phyloP scores from a whole-genome alignment of 495 filamentous ascomycete species.

The Annulohypoxylon stygium region DNA sequence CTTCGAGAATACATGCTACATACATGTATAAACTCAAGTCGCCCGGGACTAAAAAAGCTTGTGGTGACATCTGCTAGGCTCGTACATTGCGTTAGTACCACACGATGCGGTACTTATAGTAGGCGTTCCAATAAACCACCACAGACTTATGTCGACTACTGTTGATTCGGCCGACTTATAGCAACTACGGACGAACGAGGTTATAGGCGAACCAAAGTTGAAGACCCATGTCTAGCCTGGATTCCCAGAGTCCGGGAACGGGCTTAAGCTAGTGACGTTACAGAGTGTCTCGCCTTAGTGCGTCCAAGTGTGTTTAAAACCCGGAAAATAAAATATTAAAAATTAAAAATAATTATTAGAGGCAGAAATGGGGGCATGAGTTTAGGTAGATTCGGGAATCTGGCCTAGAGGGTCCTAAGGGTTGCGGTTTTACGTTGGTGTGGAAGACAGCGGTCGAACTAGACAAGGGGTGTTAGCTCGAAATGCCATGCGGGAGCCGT shows the following conservation, averaged over 20 bases:
- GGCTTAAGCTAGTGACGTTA: conserved; percentile 41
- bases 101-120: background rate
- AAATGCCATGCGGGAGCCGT: conserved; percentile 24
- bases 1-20: background rate
- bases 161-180: conserved; percentile 1
- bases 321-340: conserved; percentile 1
- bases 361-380: background rate
- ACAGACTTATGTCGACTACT: background rate
- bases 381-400: conserved; percentile 34
- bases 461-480: conserved; percentile 50
- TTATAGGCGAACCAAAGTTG: conserved; percentile 33
- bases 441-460: conserved; percentile 50
- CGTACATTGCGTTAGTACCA: conserved; percentile 9
- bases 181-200: conserved; percentile 12
- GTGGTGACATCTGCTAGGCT: background rate
- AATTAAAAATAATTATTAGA: conserved; percentile 14
- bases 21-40: background rate
- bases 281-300: conserved; percentile 41
- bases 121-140: background rate
- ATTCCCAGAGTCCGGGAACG: conserved; percentile 16
- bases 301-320: background rate
- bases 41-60: background rate
- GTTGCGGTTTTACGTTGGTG: conserved; percentile 41
- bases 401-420: background rate
- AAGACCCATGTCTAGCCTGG: conserved; percentile 18